Evolutionary conservation across 225 moss, liverwort and hornwort genomes (phyloP).

Genomic region (Anthoceros angustus): DNA sequence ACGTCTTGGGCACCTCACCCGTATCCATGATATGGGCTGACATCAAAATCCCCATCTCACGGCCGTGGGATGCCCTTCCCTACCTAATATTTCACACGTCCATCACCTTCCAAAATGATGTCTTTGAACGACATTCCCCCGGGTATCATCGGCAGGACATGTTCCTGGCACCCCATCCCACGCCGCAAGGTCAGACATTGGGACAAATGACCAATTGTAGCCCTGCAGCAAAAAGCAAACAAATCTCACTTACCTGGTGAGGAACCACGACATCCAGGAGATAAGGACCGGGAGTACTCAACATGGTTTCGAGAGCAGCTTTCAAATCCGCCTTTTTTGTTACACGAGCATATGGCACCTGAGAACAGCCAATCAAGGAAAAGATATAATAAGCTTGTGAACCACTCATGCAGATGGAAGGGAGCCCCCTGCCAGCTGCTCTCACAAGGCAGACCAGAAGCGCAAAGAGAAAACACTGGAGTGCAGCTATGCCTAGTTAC

Average conservation of each 20-base stretch:
- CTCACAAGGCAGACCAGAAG: background rate
- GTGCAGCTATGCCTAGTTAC: constrained; percentile 20
- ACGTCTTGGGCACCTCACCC: too few species aligned
- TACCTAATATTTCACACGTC: constrained; percentile 18
- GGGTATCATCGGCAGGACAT: constrained; percentile 97
- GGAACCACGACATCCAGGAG: constrained; percentile 76
- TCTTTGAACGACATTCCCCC: constrained; percentile 90
- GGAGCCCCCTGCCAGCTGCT: background rate
- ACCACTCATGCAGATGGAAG: background rate
- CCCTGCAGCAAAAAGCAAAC: background rate
- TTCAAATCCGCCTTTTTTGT: constrained; percentile 44
- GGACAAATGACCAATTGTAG: background rate
- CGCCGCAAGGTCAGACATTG: background rate
- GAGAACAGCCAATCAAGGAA: background rate
- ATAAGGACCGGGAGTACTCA: constrained; percentile 80
- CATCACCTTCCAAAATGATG: constrained; percentile 91
- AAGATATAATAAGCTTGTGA: too few species aligned
- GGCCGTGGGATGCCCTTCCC: too few species aligned
- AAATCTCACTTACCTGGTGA: constrained; percentile 29
- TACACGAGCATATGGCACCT: constrained; percentile 67
- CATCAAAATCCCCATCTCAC: too few species aligned
- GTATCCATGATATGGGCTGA: too few species aligned
- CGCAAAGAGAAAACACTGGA: background rate
- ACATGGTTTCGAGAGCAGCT: constrained; percentile 68
- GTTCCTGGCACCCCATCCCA: constrained; percentile 33